These are phyloP conservation scores for Citrullus colocynthis DNA, from an alignment of 306 rosid species.

Conservation along the genomic window DNA sequence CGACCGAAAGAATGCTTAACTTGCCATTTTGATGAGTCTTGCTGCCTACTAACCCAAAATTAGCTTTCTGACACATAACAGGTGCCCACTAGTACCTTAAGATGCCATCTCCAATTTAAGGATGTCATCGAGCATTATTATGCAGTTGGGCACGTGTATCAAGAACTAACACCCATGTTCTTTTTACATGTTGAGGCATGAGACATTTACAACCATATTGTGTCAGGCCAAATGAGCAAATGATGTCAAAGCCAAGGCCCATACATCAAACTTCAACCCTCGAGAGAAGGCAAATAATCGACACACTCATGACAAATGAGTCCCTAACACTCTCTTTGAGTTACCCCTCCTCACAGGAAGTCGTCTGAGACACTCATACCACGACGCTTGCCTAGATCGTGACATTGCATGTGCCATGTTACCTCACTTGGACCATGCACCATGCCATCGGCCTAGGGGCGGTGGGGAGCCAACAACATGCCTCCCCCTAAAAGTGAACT, in stretches of 20 bases:
- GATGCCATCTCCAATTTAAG: background rate
- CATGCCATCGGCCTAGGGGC: background rate
- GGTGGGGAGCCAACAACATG: background rate
- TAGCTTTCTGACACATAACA: too few relatives aligned
- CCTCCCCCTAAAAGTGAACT: too few relatives aligned
- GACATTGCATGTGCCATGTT: background rate
- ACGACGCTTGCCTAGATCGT: background rate
- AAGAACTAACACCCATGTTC: background rate
- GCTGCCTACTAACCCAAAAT: too few relatives aligned
- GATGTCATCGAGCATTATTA: background rate
- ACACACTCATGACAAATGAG: background rate
- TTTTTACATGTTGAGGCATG: background rate
- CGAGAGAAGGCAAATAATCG: background rate
- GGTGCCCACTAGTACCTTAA: background rate
- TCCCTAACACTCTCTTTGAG: background rate
- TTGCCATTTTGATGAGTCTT: too few relatives aligned
- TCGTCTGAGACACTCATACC: too few relatives aligned
- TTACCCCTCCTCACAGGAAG: too few relatives aligned
- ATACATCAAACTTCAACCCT: background rate
- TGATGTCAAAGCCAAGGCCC: background rate
- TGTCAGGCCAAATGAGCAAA: background rate
- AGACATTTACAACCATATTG: background rate
- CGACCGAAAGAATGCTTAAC: too few relatives aligned
- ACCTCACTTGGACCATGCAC: background rate
- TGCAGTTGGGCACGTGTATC: background rate